Evolutionary conservation across 768 basidiomycete species (phyloP).

Genomic region (Botryobasidium botryosum): DNA sequence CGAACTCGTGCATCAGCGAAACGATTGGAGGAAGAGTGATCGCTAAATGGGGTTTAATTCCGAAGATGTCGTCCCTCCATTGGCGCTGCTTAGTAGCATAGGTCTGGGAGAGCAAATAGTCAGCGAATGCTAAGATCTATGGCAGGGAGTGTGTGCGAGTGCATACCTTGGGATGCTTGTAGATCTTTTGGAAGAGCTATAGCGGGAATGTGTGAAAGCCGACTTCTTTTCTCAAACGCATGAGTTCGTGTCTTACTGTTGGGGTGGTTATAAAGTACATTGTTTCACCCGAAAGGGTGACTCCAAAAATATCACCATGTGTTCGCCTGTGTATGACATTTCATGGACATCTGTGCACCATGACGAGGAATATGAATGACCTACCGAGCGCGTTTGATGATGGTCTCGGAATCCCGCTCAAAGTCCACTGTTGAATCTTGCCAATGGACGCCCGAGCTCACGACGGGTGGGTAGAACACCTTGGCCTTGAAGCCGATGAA

Average conservation of each 20-base stretch:
- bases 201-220: background rate
- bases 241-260: background rate
- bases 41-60: no score
- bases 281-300: conserved; percentile 1
- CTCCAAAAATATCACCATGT: conserved; percentile 6
- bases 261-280: conserved; percentile 5
- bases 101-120: background rate
- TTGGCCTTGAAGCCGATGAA: no score
- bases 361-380: background rate
- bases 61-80: no score
- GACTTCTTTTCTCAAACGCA: background rate
- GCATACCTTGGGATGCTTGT: conserved; percentile 8
- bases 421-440: background rate
- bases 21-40: no score
- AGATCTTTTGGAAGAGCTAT: conserved; percentile 5
- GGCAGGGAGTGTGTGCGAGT: background rate
- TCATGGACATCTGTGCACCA: background rate
- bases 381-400: conserved; percentile 4
- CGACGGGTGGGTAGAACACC: no score
- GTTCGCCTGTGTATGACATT: background rate
- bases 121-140: conserved; percentile 1
- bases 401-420: conserved; percentile 5
- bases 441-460: no score
- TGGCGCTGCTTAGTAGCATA: conserved; percentile 5
- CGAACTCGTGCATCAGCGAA: conserved; percentile 3